Base-by-base conservation (phyloP, 2,329 filamentous ascomycete genomes). In the Diaporthe citrichinensis region DNA sequence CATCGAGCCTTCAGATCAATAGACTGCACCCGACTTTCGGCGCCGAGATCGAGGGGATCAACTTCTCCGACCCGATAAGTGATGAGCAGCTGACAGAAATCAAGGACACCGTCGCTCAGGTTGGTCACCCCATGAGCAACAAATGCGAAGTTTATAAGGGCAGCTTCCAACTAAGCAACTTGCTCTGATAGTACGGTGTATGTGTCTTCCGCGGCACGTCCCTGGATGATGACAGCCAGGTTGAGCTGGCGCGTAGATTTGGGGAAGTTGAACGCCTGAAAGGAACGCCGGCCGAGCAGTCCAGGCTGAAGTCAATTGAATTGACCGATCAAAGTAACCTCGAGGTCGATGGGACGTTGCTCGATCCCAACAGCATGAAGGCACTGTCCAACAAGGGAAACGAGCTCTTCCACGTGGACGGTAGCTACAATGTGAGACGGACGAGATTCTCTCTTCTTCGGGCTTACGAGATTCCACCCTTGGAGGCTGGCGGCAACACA, bases 271-370 rank as follows among this genome's bases (percentile, higher is more conserved):
- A 77, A 20, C 71, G 73, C 10, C 34, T 71, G 20, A 65, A 61
- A 68, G 65, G 59, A 10, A 67, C 28, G 46, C 39, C 58, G 20
- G 72, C 58, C 20, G 49, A 58, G 20, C 46, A 49, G 39, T 55
- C 53, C 36, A 55, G 74, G 25, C 74, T 74, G 39, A 62, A 71
- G 31, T 59, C 57, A 36, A 28, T 44, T 4, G 58, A 72, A 17
- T 39, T 74, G 53, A 76, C 76, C 14, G 74, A 77, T 17, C 44
- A 76, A 34, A 76, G 71, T 20, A 74, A 74, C 41, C 71, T 76
- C 23, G 74, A 76, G 17, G 36, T 62, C 6, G 71, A 76, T 20
- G 51, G 58, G 15, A 55, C 44, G 44, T n/a, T 74, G 34, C 57
- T 69, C 14, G 71, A 76, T 28, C 58, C 59, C 51, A 72, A 44